Percentiles rank a stretch among this genome's conserved stretches.
These are phyloP conservation scores for Prinsepia uniflora DNA, from an alignment of 306 rosid genomes.

Conservation along the genomic window DNA sequence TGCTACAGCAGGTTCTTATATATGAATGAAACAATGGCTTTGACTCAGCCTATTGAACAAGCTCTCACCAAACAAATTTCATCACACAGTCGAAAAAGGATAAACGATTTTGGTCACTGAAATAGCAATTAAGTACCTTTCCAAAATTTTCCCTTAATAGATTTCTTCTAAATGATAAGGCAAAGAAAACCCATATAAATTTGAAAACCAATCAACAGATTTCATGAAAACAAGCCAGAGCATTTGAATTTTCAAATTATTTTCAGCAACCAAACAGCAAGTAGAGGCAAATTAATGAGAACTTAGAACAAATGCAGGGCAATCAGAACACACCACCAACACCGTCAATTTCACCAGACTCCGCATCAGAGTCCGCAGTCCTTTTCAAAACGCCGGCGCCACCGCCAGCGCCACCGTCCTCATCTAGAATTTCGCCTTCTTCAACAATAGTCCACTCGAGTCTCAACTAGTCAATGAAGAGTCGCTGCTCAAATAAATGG, in stretches of 20 bases:
- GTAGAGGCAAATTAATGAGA: slow-evolving; percentile 11
- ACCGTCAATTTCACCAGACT: slow-evolving; percentile 49
- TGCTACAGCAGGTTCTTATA: slow-evolving; percentile 83
- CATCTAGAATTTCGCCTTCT: slow-evolving; percentile 96
- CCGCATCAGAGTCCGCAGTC: slow-evolving; percentile 40
- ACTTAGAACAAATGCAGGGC: neutral
- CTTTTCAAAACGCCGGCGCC: slow-evolving; percentile 35
- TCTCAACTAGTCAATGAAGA: no score
- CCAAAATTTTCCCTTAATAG: neutral
- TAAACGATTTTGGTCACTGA: slow-evolving; percentile 38
- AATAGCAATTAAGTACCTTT: slow-evolving; percentile 27
- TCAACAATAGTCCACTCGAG: slow-evolving; percentile 34
- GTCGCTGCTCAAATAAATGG: no score
- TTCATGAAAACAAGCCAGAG: slow-evolving; percentile 5
- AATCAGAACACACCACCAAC: slow-evolving; percentile 53
- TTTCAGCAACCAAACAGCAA: slow-evolving; percentile 52
- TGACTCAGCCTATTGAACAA: slow-evolving; percentile 70
- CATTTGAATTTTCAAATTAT: slow-evolving; percentile 16
- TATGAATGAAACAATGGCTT: slow-evolving; percentile 70
- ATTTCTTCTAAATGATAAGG: neutral
- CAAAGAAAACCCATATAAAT: neutral
- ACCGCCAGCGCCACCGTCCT: slow-evolving; percentile 44
- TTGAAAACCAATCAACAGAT: neutral
- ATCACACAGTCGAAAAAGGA: slow-evolving; percentile 43
- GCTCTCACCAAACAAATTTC: slow-evolving; percentile 48